Percentiles rank a stretch among this genome's conserved stretches.
Evolutionary conservation across 192 early-diverging fungal genomes (phyloP).

Genomic region (Entomortierella parvispora): DNA sequence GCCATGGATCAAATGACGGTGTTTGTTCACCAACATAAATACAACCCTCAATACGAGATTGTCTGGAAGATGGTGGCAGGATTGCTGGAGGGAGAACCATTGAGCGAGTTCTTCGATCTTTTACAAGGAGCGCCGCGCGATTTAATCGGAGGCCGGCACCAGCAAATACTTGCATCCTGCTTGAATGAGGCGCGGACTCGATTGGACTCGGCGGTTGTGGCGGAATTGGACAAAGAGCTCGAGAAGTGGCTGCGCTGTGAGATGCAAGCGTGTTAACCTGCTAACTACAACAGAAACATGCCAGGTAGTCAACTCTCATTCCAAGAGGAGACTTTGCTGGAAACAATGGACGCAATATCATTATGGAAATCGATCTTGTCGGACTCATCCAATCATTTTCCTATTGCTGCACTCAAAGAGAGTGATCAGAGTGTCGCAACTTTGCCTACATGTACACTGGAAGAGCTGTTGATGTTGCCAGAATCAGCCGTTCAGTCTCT

Average conservation of each 20-base stretch:
- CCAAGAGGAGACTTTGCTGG: background rate
- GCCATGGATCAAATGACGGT: background rate
- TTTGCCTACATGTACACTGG: too few relatives aligned
- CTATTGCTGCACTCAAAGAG: background rate
- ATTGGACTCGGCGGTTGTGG: background rate
- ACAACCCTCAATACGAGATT: constrained; percentile 31
- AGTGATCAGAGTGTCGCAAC: too few relatives aligned
- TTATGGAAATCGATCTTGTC: constrained; percentile 4
- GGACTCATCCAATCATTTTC: background rate
- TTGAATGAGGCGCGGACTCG: constrained; percentile 14
- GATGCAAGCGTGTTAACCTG: background rate
- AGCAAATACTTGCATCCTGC: constrained; percentile 9
- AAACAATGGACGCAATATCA: background rate
- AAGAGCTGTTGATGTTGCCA: too few relatives aligned
- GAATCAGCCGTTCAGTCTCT: too few relatives aligned
- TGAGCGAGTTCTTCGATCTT: background rate
- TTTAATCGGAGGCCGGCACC: constrained; percentile 16
- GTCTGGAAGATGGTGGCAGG: constrained; percentile 38
- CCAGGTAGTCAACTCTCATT: constrained; percentile 5
- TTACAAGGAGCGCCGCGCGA: constrained; percentile 14
- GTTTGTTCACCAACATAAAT: constrained; percentile 15
- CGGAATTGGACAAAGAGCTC: background rate
- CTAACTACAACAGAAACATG: background rate
- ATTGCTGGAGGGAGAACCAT: constrained; percentile 2
- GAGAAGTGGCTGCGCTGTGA: constrained; percentile 3